A percentile compares a stretch with the other conserved stretches of the same genome.
Evolutionary conservation across 441 rosid genomes (phyloP).

Genomic region (Populus trichocarpa): DNA sequence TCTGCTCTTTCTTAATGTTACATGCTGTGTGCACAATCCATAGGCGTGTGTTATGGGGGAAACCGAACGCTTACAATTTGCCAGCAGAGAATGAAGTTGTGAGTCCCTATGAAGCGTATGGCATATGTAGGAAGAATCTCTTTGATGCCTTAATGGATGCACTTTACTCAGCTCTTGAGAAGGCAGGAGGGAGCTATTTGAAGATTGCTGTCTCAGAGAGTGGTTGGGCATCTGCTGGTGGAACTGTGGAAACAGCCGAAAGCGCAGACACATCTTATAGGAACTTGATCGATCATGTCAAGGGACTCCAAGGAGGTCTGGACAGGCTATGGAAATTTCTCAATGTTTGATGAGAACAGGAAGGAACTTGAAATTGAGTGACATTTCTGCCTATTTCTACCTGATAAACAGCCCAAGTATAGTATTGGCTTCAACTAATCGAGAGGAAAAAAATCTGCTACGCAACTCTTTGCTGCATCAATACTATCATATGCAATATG

Average conservation of each 20-base stretch:
- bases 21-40: no score
- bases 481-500: no score
- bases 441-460: no score
- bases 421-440: no score
- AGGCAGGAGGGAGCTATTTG: conserved; percentile 19
- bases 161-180: conserved; percentile 35
- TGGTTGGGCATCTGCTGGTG: conserved; percentile 55
- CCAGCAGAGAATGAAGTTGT: no score
- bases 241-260: conserved; percentile 19
- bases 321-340: conserved; percentile 29
- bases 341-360: conserved; percentile 43
- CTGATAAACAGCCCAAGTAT: no score
- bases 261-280: conserved; percentile 35
- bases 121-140: conserved; percentile 24
- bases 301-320: conserved; percentile 43
- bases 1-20: no score
- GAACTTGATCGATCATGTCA: conserved; percentile 34
- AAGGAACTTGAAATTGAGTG: conserved; percentile 31
- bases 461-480: no score
- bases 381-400: conserved; percentile 11
- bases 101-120: no score
- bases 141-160: conserved; percentile 48
- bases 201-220: conserved; percentile 42
- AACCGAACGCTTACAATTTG: conserved; percentile 17
- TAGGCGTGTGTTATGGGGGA: conserved; percentile 10